Evolutionary conservation across 208 protist genomes (phyloP).

Genomic region (Acanthamoeba triangularis): DNA sequence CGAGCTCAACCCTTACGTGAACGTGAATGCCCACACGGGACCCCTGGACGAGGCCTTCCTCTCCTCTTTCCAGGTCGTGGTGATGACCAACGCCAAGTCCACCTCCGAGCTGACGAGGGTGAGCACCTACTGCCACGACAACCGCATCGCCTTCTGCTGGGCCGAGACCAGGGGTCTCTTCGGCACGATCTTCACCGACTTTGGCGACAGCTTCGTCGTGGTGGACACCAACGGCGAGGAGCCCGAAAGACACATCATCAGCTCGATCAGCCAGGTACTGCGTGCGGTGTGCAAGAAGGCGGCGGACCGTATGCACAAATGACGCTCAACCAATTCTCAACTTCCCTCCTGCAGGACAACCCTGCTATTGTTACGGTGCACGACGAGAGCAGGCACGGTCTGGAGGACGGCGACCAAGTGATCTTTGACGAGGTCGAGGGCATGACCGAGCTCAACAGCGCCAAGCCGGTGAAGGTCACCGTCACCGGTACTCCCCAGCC

Average conservation of each 20-base stretch:
- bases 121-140: conserved; percentile 81
- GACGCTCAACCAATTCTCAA: neutral
- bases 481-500: conserved; percentile 64
- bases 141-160: conserved; percentile 84
- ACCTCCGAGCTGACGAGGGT: conserved; percentile 82
- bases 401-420: conserved; percentile 91
- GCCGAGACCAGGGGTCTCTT: conserved; percentile 88
- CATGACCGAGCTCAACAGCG: conserved; percentile 83
- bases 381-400: conserved; percentile 15
- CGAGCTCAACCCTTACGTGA: neutral
- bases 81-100: conserved; percentile 49
- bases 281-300: conserved; percentile 89
- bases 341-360: neutral
- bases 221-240: conserved; percentile 92
- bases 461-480: conserved; percentile 72
- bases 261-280: conserved; percentile 27
- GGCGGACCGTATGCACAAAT: neutral
- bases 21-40: neutral
- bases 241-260: conserved; percentile 72
- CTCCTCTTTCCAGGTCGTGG: conserved; percentile 49
- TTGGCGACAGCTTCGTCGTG: conserved; percentile 91
- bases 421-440: conserved; percentile 88
- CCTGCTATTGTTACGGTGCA: conserved; percentile 29
- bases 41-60: neutral
- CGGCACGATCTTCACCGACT: conserved; percentile 91